Evolutionary conservation across 2,329 filamentous ascomycete species (phyloP).

Genomic region (Alternaria consortialis): DNA sequence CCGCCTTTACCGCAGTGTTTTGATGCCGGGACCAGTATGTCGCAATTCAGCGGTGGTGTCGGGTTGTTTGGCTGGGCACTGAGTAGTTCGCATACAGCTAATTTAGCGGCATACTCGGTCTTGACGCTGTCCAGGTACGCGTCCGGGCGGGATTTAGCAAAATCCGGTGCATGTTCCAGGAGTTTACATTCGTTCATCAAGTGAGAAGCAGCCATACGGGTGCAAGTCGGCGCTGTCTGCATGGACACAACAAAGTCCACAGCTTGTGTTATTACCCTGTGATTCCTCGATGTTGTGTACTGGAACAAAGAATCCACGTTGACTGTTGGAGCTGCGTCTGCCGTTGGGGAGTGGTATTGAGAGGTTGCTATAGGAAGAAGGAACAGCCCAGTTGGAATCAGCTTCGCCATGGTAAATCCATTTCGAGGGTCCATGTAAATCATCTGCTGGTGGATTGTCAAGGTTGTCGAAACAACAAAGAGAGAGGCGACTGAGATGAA

Average conservation of each 20-base stretch:
- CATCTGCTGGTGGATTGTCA: not conserved
- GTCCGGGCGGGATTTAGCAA: slow-evolving; percentile 38
- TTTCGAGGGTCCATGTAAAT: not conserved
- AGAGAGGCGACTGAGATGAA: not conserved
- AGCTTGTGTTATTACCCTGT: slow-evolving; percentile 35
- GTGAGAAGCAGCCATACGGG: slow-evolving; percentile 60
- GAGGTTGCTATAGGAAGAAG: slow-evolving; percentile 8
- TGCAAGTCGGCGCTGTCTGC: slow-evolving; percentile 55
- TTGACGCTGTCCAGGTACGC: slow-evolving; percentile 53
- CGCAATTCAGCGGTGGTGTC: slow-evolving; percentile 61
- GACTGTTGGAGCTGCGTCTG: slow-evolving; percentile 22
- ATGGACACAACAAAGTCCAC: slow-evolving; percentile 35
- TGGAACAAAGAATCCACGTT: slow-evolving; percentile 34
- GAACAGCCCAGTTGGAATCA: not conserved
- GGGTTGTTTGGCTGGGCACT: slow-evolving; percentile 56
- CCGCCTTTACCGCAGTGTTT: slow-evolving; percentile 40
- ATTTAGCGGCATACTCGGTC: slow-evolving; percentile 67
- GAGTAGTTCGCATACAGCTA: slow-evolving; percentile 70
- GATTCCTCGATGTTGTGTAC: slow-evolving; percentile 32
- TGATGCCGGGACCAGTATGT: slow-evolving; percentile 56
- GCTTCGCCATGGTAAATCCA: not conserved
- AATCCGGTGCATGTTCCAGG: slow-evolving; percentile 50
- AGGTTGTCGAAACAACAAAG: not conserved
- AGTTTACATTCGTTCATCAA: slow-evolving; percentile 64
- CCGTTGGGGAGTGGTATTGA: slow-evolving; percentile 26